Evolutionary conservation across 306 rosid genomes (phyloP), one percentile per base, ranked within the genome.

Genomic region (Vigna hirtella): DNA sequence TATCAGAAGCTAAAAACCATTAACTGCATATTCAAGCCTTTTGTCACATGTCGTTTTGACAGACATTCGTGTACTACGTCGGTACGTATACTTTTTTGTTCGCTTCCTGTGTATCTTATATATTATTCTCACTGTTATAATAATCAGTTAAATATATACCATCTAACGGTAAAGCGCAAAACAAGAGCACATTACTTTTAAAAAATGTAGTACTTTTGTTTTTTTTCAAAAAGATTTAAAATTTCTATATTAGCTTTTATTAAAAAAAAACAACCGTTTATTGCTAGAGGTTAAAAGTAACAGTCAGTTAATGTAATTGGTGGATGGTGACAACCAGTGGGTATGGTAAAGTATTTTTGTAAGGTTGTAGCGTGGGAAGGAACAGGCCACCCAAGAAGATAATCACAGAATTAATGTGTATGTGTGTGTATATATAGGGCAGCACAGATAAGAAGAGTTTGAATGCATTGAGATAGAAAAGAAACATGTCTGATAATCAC

Each of bases 401-500:
- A 34, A 34, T 30, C 34, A 3, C 34, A 30, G 34, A 30, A 30
- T 30, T 4, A 30, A 30, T 30, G 34, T 30, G 48, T 40, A 1
- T 9, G 14, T 30, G 0, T 9, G 53, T 76, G 9, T 82, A 63
- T 76, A 82, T 40, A 82, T 59, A 70, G n/a, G 40, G 22, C n/a
- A 47, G 56, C 68, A 34, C 1, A 28, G 18, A 30, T 15, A 4
- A 15, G 2, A 55, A 30, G 56, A 32, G 16, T 2, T 61, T 4
- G 18, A 61, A 15, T 55, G 2, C 40, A 68, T 51, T 47, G 9
- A 13, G 24, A 47, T 26, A 22, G 26, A 40, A 58, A 13, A 84
- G 48, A 67, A 66, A 32, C 32, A 66, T 85, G 89, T 81, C 87
- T 38, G 79, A 80, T 28, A 36, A 80, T 58, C 70, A 75, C 5